Conservation (phyloP, 768 basidiomycete species). For the Suillus discolor region DNA sequence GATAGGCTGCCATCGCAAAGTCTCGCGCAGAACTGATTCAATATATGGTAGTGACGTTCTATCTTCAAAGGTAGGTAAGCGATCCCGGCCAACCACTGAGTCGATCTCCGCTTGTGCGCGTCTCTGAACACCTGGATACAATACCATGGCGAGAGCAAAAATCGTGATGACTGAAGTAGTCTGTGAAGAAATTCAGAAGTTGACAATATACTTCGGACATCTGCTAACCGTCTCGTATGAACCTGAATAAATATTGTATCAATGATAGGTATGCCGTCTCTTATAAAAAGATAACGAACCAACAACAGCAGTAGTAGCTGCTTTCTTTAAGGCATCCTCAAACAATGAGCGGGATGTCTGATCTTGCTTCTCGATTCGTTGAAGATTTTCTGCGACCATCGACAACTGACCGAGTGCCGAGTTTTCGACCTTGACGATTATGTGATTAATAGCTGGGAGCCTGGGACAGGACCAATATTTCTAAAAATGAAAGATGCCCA, state of each 20-base stretch:
- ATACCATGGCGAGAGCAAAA: constrained; percentile 11
- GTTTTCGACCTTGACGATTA: background rate
- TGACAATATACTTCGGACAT: background rate
- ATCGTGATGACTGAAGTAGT: constrained; percentile 11
- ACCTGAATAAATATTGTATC: constrained; percentile 10
- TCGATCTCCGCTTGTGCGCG: constrained; percentile 24
- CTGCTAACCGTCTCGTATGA: constrained; percentile 23
- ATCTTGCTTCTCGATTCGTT: constrained; percentile 18
- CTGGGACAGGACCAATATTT: too few relatives aligned
- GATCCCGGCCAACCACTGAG: background rate
- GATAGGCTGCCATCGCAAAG: background rate
- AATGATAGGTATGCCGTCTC: background rate
- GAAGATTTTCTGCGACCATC: constrained; percentile 18
- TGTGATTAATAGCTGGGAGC: accelerated
- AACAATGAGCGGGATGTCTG: constrained; percentile 1
- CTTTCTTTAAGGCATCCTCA: constrained; percentile 12
- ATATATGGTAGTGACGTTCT: constrained; percentile 1
- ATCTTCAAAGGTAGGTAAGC: background rate
- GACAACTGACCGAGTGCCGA: background rate
- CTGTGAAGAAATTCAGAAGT: constrained; percentile 5
- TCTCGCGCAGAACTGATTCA: constrained; percentile 1
- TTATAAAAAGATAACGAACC: constrained; percentile 11
- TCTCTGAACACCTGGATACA: constrained; percentile 14
- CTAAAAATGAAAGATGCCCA: too few relatives aligned
- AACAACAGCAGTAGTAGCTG: constrained; percentile 14